Percentiles rank a stretch among this genome's conserved stretches.
Conservation (phyloP, 352 stramenopile genomes). For the Phytophthora pluvialis region DNA sequence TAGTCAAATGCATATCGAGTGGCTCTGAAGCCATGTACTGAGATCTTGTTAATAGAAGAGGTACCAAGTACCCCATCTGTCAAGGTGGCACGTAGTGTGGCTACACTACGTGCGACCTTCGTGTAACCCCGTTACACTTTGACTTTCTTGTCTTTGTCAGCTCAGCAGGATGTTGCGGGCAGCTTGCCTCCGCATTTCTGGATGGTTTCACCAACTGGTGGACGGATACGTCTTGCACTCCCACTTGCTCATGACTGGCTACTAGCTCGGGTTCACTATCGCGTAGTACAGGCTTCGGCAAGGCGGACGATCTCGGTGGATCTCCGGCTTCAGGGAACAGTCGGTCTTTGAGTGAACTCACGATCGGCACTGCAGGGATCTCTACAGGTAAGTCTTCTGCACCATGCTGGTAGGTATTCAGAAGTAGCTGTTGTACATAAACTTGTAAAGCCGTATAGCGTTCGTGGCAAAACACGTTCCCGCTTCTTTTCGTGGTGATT, state of each 20-base stretch:
- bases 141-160: not conserved
- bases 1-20: too few relatives aligned
- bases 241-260: not conserved
- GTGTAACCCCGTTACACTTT: too few relatives aligned
- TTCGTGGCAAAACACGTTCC: conserved; percentile 17
- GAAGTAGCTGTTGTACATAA: conserved; percentile 10
- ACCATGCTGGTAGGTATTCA: conserved; percentile 6
- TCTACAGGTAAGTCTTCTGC: conserved; percentile 2
- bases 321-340: conserved; percentile 3
- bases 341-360: too few relatives aligned
- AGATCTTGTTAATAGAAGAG: too few relatives aligned
- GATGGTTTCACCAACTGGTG: not conserved
- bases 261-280: not conserved
- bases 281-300: not conserved
- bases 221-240: not conserved
- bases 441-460: not conserved
- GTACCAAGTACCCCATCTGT: too few relatives aligned
- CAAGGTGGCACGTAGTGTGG: too few relatives aligned
- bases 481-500: conserved; percentile 9
- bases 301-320: not conserved
- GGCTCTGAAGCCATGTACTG: too few relatives aligned
- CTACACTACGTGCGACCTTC: too few relatives aligned
- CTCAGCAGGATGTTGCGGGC: not conserved
- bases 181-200: too few relatives aligned
- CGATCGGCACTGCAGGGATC: conserved; percentile 9